Conservation (phyloP, 2,329 filamentous ascomycete genomes). For the Fusarium illudens region DNA sequence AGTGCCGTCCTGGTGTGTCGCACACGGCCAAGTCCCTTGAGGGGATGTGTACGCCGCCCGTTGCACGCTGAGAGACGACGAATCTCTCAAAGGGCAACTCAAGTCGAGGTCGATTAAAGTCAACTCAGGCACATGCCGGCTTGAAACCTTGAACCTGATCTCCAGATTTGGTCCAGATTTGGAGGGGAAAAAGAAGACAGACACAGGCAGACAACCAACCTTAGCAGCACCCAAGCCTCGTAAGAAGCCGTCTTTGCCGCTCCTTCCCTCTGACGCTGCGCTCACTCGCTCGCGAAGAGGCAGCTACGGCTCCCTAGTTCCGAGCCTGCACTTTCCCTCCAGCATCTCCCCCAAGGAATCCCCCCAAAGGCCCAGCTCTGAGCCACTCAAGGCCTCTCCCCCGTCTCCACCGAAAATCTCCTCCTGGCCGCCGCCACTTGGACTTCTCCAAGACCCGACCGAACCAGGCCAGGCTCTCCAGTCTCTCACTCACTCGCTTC, state of each 20-base stretch:
- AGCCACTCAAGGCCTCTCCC: slow-evolving; percentile 13
- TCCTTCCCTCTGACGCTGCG: background rate
- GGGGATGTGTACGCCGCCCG: background rate
- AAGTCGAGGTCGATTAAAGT: background rate
- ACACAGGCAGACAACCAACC: slow-evolving; percentile 7
- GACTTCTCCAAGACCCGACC: background rate
- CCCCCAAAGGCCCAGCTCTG: slow-evolving; percentile 7
- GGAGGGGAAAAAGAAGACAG: background rate
- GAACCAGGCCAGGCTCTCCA: background rate
- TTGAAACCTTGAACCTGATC: background rate
- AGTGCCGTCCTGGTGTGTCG: slow-evolving; percentile 7
- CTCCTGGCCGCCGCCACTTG: slow-evolving; percentile 23
- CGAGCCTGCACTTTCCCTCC: slow-evolving; percentile 28
- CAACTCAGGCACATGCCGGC: background rate
- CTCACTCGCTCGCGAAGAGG: slow-evolving; percentile 1
- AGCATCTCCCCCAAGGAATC: background rate
- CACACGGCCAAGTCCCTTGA: background rate
- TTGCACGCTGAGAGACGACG: background rate
- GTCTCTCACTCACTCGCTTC: too few relatives aligned
- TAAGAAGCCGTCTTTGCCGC: slow-evolving; percentile 41
- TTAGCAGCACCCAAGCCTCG: slow-evolving; percentile 7
- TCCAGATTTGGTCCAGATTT: background rate
- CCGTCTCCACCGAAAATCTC: slow-evolving; percentile 36
- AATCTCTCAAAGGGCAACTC: background rate
- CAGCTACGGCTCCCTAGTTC: slow-evolving; percentile 40